Conservation (phyloP, 768 basidiomycete species). For the Hysterangium stoloniferum region DNA sequence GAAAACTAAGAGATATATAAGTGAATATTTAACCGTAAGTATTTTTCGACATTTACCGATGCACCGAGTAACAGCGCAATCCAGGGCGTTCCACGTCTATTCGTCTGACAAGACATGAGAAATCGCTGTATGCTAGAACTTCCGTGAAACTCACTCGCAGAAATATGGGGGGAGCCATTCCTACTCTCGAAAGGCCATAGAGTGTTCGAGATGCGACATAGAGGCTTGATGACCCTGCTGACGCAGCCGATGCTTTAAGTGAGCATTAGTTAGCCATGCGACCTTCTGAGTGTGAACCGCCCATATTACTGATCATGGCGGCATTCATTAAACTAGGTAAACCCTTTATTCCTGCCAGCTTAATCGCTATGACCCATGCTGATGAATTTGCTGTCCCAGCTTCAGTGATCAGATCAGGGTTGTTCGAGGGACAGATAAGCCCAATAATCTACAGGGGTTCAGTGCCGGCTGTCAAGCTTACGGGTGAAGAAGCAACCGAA, state of each 20-base stretch:
- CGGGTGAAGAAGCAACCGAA: slow-evolving; percentile 16
- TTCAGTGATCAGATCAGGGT: slow-evolving; percentile 41
- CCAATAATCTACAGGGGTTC: slow-evolving; percentile 33
- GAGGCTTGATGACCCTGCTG: slow-evolving; percentile 59
- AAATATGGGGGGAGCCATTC: slow-evolving; percentile 36
- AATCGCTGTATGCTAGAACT: not conserved
- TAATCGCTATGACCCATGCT: slow-evolving; percentile 80
- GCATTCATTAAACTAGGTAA: slow-evolving; percentile 57
- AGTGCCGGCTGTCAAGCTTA: not conserved
- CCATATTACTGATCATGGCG: slow-evolving; percentile 40
- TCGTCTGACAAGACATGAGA: not conserved
- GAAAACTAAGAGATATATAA: slow-evolving; percentile 40
- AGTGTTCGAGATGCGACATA: slow-evolving; percentile 42
- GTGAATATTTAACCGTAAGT: not conserved
- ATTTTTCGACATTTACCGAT: not conserved
- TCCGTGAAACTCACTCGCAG: slow-evolving; percentile 19
- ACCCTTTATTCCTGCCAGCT: slow-evolving; percentile 58
- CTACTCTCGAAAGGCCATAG: slow-evolving; percentile 29
- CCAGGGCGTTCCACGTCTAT: not conserved
- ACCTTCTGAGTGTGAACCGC: slow-evolving; percentile 18
- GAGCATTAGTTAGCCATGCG: not conserved
- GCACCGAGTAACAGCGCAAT: not conserved
- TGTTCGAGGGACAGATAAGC: slow-evolving; percentile 69
- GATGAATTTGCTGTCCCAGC: slow-evolving; percentile 64
- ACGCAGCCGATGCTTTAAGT: slow-evolving; percentile 48